Percentiles rank a stretch among this genome's conserved stretches.
These are phyloP conservation scores for Anthostomella pinea DNA, from an alignment of 2,329 filamentous ascomycete genomes.

Conservation along the genomic window DNA sequence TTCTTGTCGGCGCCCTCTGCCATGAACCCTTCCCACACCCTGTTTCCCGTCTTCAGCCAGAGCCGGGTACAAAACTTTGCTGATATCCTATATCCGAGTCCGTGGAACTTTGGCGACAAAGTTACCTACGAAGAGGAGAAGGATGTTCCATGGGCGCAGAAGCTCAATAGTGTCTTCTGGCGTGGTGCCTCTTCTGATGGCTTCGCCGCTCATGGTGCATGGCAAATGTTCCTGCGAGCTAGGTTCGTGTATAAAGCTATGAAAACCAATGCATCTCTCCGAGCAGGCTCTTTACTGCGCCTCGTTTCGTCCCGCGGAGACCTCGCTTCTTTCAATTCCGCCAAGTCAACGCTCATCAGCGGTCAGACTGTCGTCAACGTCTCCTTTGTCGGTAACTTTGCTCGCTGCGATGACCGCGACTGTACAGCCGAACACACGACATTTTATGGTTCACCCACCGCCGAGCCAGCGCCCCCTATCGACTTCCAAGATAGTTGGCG, in stretches of 20 bases:
- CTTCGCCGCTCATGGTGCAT: constrained; percentile 46
- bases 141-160: constrained; percentile 45
- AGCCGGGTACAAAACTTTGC: constrained; percentile 52
- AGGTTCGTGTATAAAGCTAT: constrained; percentile 56
- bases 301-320: constrained; percentile 4
- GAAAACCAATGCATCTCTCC: constrained; percentile 8
- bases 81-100: constrained; percentile 47
- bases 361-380: constrained; percentile 29
- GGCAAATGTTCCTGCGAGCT: constrained; percentile 58
- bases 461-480: constrained; percentile 20
- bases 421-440: constrained; percentile 30
- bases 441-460: constrained; percentile 29
- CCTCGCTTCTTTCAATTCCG: constrained; percentile 1
- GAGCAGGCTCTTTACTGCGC: constrained; percentile 10
- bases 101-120: constrained; percentile 39
- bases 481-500: constrained; percentile 36
- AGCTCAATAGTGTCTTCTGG: constrained; percentile 51
- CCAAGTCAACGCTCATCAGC: not conserved
- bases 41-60: constrained; percentile 56
- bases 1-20: constrained; percentile 47
- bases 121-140: constrained; percentile 37
- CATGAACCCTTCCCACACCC: constrained; percentile 40
- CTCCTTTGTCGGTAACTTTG: constrained; percentile 38
- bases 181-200: constrained; percentile 52
- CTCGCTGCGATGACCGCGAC: constrained; percentile 32